Evolutionary conservation across 345 rosid species (phyloP).

Genomic region (Murraya paniculata): DNA sequence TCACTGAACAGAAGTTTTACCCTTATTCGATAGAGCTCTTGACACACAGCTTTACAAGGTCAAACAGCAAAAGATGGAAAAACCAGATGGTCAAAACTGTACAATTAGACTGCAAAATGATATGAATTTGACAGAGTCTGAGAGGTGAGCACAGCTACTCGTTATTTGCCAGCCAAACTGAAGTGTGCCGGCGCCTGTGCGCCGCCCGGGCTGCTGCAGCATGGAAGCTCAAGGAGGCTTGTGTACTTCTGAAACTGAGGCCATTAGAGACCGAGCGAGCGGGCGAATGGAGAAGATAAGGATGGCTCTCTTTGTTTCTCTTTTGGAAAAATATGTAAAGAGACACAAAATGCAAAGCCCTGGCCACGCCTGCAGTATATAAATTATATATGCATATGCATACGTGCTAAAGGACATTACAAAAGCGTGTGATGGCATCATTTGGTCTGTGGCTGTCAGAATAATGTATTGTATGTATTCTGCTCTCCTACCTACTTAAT

Average conservation of each 20-base stretch:
- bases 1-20: not conserved
- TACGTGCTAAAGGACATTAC: not conserved
- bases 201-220: not conserved
- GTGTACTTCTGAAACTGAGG: not conserved
- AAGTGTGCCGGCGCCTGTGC: not conserved
- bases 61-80: not conserved
- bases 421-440: not conserved
- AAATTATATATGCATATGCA: not conserved
- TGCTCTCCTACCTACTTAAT: not conserved
- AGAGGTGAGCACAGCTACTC: conserved; percentile 47
- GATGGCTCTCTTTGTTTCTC: not conserved
- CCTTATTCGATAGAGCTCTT: not conserved
- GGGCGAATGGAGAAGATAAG: not conserved
- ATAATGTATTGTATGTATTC: not conserved
- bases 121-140: conserved; percentile 34
- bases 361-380: not conserved
- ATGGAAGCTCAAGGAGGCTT: conserved; percentile 22
- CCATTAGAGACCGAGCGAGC: not conserved
- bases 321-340: not conserved
- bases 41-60: not conserved
- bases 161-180: conserved; percentile 18
- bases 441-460: not conserved
- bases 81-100: not conserved
- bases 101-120: not conserved
- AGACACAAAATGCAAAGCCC: not conserved